Conservation (phyloP, 805 yeast genomes). For the Lipomyces sp. region DNA sequence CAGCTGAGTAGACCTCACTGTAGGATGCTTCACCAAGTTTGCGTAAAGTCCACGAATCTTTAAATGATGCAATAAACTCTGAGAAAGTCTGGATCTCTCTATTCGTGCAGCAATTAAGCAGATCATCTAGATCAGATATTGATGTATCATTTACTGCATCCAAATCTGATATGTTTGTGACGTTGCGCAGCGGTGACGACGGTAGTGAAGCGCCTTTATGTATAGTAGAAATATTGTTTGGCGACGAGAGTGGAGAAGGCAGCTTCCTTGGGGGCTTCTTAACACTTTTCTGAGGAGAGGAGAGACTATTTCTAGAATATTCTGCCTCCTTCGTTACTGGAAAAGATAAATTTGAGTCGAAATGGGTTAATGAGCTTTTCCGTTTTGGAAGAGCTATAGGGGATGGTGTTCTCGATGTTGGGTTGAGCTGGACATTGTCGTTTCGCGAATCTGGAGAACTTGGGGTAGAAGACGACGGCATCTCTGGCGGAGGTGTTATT, state of each 20-base stretch:
- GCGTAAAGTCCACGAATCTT: slow-evolving; percentile 41
- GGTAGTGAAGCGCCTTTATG: slow-evolving; percentile 5
- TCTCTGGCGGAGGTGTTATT: not conserved
- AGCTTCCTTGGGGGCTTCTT: not conserved
- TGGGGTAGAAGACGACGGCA: slow-evolving; percentile 16
- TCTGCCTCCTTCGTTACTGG: not conserved
- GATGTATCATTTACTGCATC: not conserved
- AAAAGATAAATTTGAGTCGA: slow-evolving; percentile 1
- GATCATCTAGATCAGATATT: slow-evolving; percentile 42
- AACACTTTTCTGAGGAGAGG: not conserved
- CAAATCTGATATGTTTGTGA: slow-evolving; percentile 25
- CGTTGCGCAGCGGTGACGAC: slow-evolving; percentile 31
- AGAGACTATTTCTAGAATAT: slow-evolving; percentile 1
- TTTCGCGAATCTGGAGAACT: not conserved
- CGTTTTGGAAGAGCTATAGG: slow-evolving; percentile 7
- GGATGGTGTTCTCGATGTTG: not conserved
- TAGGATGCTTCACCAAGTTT: slow-evolving; percentile 56
- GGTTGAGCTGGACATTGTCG: not conserved
- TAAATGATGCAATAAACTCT: slow-evolving; percentile 40
- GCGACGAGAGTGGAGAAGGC: not conserved
- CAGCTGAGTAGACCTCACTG: slow-evolving; percentile 52
- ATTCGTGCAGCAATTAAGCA: slow-evolving; percentile 49
- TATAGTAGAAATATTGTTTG: not conserved
- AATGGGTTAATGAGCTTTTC: slow-evolving; percentile 7
- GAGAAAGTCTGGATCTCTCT: slow-evolving; percentile 45